phyloP scores from a whole-genome alignment of 441 rosid genomes.

The Pelargonium fulgidum region DNA sequence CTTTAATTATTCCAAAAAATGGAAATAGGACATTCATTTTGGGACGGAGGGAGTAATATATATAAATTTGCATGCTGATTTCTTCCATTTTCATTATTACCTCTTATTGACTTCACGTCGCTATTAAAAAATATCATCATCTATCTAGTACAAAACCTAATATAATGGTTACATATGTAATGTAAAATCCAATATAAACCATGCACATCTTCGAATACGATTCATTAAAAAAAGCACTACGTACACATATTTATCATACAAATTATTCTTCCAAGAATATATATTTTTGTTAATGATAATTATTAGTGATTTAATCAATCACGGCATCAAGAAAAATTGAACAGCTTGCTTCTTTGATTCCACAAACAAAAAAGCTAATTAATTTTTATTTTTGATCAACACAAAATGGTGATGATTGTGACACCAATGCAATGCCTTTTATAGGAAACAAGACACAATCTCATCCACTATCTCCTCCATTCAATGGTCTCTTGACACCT shows the following conservation, averaged over 20 bases:
- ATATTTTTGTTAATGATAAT: not conserved
- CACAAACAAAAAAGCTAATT: not conserved
- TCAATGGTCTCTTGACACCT: conserved; percentile 31
- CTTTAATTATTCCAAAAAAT: too few relatives aligned
- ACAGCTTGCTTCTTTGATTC: not conserved
- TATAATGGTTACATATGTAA: not conserved
- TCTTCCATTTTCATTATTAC: too few relatives aligned
- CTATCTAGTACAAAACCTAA: not conserved
- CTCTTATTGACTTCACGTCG: too few relatives aligned
- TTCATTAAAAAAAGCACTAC: not conserved
- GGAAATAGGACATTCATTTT: too few relatives aligned
- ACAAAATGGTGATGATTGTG: conserved; percentile 16
- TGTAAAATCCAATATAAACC: not conserved
- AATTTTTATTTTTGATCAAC: not conserved
- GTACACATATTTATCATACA: too few relatives aligned
- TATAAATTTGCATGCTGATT: too few relatives aligned
- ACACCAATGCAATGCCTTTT: conserved; percentile 18
- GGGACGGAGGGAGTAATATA: too few relatives aligned
- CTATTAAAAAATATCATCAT: too few relatives aligned
- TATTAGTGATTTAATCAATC: not conserved
- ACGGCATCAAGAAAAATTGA: not conserved
- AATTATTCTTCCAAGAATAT: not conserved
- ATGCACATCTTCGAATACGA: not conserved
- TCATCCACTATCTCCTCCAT: conserved; percentile 23
- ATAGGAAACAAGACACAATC: conserved; percentile 23